These are phyloP conservation scores for Aureobasidium sp. DNA, from an alignment of 2,329 filamentous ascomycete genomes.

Conservation along the genomic window DNA sequence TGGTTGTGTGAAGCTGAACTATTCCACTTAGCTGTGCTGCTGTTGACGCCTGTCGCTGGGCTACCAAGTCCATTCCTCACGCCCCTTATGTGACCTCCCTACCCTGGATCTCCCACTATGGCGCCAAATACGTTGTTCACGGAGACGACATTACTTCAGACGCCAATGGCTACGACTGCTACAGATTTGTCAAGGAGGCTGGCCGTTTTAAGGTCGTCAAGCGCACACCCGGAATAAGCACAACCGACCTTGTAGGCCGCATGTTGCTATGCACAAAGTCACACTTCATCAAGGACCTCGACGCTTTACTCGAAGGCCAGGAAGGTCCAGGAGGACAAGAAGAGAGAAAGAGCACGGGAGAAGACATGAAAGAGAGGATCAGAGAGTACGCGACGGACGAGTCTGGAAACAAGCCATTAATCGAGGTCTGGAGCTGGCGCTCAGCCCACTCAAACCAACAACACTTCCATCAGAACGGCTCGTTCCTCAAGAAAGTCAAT, in stretches of 20 bases:
- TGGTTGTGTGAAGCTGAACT: neutral
- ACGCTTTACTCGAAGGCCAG: constrained; percentile 56
- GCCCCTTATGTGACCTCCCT: constrained; percentile 93
- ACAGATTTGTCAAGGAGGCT: constrained; percentile 92
- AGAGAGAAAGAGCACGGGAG: constrained; percentile 55
- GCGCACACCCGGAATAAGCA: constrained; percentile 91
- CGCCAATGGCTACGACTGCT: constrained; percentile 88
- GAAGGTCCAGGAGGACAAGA: constrained; percentile 63
- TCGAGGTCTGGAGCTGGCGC: constrained; percentile 76
- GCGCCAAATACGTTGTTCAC: constrained; percentile 91
- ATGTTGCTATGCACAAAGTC: constrained; percentile 95
- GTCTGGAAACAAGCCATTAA: constrained; percentile 67
- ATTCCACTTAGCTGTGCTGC: constrained; percentile 51
- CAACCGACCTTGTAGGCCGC: constrained; percentile 92
- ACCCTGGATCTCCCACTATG: constrained; percentile 90
- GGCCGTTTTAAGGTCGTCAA: constrained; percentile 94
- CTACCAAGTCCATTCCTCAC: constrained; percentile 70
- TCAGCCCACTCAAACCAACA: constrained; percentile 11
- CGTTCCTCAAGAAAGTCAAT: constrained; percentile 58
- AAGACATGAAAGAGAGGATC: constrained; percentile 68
- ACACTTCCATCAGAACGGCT: constrained; percentile 43
- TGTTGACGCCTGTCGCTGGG: constrained; percentile 92
- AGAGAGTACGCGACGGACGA: constrained; percentile 81
- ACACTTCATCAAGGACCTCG: constrained; percentile 68
- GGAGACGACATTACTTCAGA: constrained; percentile 97